phyloP scores from a whole-genome alignment of 495 filamentous ascomycete genomes.

The Geopyxis carbonaria region DNA sequence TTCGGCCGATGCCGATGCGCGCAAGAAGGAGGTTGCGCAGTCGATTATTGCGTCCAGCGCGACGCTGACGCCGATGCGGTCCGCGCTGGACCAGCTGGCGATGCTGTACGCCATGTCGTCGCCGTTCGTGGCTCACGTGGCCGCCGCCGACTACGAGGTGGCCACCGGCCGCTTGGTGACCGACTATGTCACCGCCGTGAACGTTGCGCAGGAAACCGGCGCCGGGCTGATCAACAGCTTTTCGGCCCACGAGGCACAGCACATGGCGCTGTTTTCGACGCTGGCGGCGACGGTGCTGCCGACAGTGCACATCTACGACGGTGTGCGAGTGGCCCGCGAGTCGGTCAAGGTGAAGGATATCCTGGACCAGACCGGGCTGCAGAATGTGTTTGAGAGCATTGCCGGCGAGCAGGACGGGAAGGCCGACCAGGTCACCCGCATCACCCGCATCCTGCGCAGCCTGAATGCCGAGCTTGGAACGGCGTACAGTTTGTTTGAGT shows the following conservation, averaged over 20 bases:
- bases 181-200: slow-evolving; percentile 69
- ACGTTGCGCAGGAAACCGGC: slow-evolving; percentile 79
- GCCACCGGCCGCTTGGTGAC: slow-evolving; percentile 49
- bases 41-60: slow-evolving; percentile 71
- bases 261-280: slow-evolving; percentile 84
- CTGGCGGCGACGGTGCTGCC: slow-evolving; percentile 63
- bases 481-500: slow-evolving; percentile 83
- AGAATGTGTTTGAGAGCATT: slow-evolving; percentile 52
- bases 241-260: slow-evolving; percentile 79
- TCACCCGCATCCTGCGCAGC: slow-evolving; percentile 52
- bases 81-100: slow-evolving; percentile 76
- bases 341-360: slow-evolving; percentile 73
- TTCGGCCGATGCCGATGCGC: slow-evolving; percentile 80
- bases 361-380: slow-evolving; percentile 53
- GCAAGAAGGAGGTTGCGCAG: slow-evolving; percentile 72
- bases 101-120: slow-evolving; percentile 76
- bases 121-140: slow-evolving; percentile 81
- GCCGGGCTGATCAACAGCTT: slow-evolving; percentile 69
- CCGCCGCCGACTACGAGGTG: slow-evolving; percentile 73
- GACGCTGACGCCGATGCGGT: slow-evolving; percentile 59
- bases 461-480: slow-evolving; percentile 91
- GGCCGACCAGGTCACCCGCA: slow-evolving; percentile 54
- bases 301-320: slow-evolving; percentile 83
- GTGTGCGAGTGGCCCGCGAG: slow-evolving; percentile 69
- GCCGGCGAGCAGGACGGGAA: slow-evolving; percentile 46